phyloP scores from a whole-genome alignment of 306 rosid genomes.

The Styphnolobium japonicum region DNA sequence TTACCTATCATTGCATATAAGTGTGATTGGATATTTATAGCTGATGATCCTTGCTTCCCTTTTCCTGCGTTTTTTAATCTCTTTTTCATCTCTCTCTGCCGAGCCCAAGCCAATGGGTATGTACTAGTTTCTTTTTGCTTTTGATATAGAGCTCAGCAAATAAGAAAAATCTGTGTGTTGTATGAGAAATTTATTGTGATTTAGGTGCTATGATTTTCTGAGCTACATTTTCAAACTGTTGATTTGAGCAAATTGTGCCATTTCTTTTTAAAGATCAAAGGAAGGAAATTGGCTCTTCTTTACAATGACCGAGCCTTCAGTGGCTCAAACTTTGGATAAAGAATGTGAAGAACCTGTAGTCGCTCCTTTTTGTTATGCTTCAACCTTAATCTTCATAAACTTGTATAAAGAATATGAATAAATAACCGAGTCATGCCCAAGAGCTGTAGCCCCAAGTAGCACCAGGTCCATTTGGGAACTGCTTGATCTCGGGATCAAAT shows the following conservation, averaged over 20 bases:
- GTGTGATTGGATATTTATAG: background rate
- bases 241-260: background rate
- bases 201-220: conserved; percentile 2
- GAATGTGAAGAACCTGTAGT: background rate
- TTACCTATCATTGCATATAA: background rate
- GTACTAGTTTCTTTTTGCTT: background rate
- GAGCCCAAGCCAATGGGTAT: conserved; percentile 23
- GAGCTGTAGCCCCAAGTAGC: conserved; percentile 1
- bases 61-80: background rate
- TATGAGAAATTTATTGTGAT: background rate
- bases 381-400: background rate
- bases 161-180: background rate
- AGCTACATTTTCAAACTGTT: background rate
- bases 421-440: background rate
- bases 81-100: conserved; percentile 2
- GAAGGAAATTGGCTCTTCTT: background rate
- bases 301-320: background rate
- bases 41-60: background rate
- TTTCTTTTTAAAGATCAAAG: background rate
- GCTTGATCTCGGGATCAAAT: background rate
- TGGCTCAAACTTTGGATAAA: background rate
- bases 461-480: background rate
- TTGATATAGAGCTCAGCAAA: background rate
- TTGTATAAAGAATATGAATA: background rate
- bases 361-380: background rate